Conservation (phyloP, 306 rosid species). For the Dryas alaskensis region DNA sequence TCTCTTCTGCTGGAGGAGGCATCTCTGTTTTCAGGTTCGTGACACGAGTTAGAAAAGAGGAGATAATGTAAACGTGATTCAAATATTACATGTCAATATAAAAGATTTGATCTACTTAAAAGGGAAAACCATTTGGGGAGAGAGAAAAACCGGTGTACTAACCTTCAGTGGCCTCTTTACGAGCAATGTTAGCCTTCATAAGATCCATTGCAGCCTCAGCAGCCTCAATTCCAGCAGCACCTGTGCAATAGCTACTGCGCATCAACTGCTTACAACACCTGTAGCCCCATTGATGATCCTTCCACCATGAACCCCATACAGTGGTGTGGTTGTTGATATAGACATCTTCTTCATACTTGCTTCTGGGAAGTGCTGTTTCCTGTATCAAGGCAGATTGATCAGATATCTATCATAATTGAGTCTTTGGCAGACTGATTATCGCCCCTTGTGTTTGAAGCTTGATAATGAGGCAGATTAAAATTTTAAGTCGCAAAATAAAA, state of each 20-base stretch:
- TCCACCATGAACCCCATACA: slow-evolving; percentile 86
- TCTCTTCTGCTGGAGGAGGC: slow-evolving; percentile 47
- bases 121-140: not conserved
- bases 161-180: slow-evolving; percentile 56
- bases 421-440: not conserved
- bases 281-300: slow-evolving; percentile 79
- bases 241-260: slow-evolving; percentile 62
- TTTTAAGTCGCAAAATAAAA: not conserved
- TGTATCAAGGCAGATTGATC: slow-evolving; percentile 12
- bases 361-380: slow-evolving; percentile 53
- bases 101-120: not conserved
- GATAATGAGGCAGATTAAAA: not conserved
- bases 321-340: slow-evolving; percentile 56
- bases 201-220: slow-evolving; percentile 55
- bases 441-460: not conserved
- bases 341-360: slow-evolving; percentile 67
- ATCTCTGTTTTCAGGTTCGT: slow-evolving; percentile 32
- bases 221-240: slow-evolving; percentile 65
- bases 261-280: slow-evolving; percentile 58
- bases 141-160: not conserved
- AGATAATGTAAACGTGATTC: too few species aligned
- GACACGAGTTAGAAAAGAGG: not conserved
- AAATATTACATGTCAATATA: not conserved
- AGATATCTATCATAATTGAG: not conserved
- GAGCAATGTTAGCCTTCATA: slow-evolving; percentile 62